Base-by-base conservation (phyloP, 768 basidiomycete species). In the Dentipellis sp. region DNA sequence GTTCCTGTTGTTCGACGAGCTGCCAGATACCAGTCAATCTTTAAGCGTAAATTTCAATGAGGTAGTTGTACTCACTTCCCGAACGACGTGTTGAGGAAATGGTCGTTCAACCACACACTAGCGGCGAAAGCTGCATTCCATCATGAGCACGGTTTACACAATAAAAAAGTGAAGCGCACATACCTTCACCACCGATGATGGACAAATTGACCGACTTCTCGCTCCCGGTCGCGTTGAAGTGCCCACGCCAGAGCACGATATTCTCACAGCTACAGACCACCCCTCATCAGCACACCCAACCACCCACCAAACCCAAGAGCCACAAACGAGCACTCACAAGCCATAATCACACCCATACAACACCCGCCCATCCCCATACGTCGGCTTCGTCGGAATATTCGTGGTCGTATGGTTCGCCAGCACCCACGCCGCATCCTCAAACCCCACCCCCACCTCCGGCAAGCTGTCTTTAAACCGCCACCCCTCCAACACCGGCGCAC, bases 291-390 rank as follows among this genome's bases (percentile, higher is more conserved):
- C 36, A 29, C 11, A 11, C 17, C 8, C 16, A 50, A 16, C 50
- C 29, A n/a, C 14, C 22, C 21, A 10, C 37, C 9, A 51, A 39
- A 39, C 6, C n/a, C n/a, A 38, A 8, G 37, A 38, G 14, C 22
- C 8, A n/a, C 48, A 9, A 29, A 57, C 2, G 8, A 11, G 22
- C 49, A 55, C 42, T 68, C 58, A 91, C 88, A 84, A 93, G 56
- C 82, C 86, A 67, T 93, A 93, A 68, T 92, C 91, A 64, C 89
- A 91, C 1, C 88, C 89, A 67, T 89, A 91, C 29, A 93, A 70
- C n/a, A 91, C 72, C 38, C 86, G 74, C 1, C 86, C 87, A 59
- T 89, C 86, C 1, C 87, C 87, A 59, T 86, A 88, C 58, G 78
- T 72, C 4, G 86, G 85, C 62, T 82, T 81, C 50, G 74, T 74